phyloP scores from a whole-genome alignment of 257 asterid species.

The Fraxinus quadrangulata region DNA sequence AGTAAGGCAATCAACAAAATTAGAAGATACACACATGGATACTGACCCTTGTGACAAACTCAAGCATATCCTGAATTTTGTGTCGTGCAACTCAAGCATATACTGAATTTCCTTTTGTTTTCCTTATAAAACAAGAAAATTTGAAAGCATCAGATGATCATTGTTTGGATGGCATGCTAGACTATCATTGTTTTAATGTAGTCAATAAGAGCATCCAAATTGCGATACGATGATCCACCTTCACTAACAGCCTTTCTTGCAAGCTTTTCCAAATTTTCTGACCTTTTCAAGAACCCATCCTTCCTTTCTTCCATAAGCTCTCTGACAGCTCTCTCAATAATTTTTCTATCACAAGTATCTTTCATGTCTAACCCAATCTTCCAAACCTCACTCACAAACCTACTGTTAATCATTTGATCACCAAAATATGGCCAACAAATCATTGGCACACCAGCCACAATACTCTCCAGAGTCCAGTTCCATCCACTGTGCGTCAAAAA shows the following conservation, averaged over 20 bases:
- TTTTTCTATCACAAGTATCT: slow-evolving; percentile 26
- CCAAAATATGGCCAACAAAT: slow-evolving; percentile 26
- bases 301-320: slow-evolving; percentile 14
- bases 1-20: no score
- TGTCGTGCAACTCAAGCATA: no score
- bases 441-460: slow-evolving; percentile 14
- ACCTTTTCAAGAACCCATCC: not conserved
- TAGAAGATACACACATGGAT: no score
- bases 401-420: slow-evolving; percentile 24
- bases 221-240: not conserved
- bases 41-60: no score
- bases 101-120: no score
- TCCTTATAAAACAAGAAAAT: no score
- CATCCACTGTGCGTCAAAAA: slow-evolving; percentile 28
- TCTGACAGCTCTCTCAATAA: slow-evolving; percentile 20
- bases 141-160: no score
- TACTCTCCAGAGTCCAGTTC: slow-evolving; percentile 19
- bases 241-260: not conserved
- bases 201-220: not conserved
- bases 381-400: slow-evolving; percentile 28
- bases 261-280: not conserved
- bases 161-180: no score
- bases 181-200: not conserved
- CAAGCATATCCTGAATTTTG: no score
- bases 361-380: slow-evolving; percentile 30